Evolutionary conservation across 495 filamentous ascomycete genomes (phyloP), one percentile per base, ranked within the genome.

Genomic region (Aspergillus sclerotiicarbonarius): DNA sequence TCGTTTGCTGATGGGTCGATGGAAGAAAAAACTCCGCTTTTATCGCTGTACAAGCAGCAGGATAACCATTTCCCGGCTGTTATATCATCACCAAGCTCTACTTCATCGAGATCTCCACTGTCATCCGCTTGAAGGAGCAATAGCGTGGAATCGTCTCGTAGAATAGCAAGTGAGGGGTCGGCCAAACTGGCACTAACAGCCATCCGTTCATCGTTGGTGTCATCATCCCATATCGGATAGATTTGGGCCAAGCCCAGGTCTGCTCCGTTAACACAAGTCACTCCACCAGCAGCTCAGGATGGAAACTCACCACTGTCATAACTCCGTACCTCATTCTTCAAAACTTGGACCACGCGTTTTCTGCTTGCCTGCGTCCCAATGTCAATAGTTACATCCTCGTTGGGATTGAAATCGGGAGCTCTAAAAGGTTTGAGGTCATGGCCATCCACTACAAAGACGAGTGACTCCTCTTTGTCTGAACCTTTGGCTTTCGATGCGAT

Each of bases 231-330:
- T 76, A 97, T 86, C 2, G 91, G 90, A 54, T 96, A 82, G 31
- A 98, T 97, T 66, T 98, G 92, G 45, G 85, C 81, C 35, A 99
- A 79, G 9, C 87, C 87, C 47, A 98, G 77, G 67, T 96, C 91
- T 92, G 63, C 9, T 45, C 56, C 4, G 46, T 57, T 13, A 69
- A 61, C 18, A 54, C 21, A 16, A 44, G 25, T 25, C n/a, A 25
- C n/a, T 32, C 20, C 45, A 43, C 6, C 50, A 39, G 1, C 21
- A 54, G 12, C 12, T 44, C 25, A 16, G 35, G 8, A 31, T 8
- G 21, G 8, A 33, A 35, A 76, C 86, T 81, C 76, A 95, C 91
- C 87, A 69, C 84, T 86, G 67, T 97, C 92, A 65, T 95, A 98
- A 55, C 84, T 90, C 46, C 92, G 80, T 13, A 98, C 84, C 62